Conservation (phyloP, 768 basidiomycete genomes). For the Tulasnella sp. region DNA sequence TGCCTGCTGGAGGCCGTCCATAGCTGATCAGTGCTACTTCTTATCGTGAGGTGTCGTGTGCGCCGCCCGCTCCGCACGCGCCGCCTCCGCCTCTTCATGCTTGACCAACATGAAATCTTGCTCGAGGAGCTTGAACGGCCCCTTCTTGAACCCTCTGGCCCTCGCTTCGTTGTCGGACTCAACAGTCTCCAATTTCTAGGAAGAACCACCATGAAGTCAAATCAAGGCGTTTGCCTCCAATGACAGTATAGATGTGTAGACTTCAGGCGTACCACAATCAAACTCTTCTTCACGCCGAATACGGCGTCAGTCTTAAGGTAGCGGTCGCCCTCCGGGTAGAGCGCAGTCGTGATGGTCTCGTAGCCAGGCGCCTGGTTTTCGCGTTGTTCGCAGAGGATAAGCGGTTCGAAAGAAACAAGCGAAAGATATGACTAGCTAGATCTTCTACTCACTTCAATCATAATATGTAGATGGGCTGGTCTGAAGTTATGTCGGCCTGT, state of each 20-base stretch:
- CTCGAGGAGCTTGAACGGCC: conserved; percentile 38
- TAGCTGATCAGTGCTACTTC: no score
- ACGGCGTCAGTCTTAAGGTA: conserved; percentile 63
- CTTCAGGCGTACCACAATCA: conserved; percentile 52
- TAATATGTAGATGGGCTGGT: conserved; percentile 70
- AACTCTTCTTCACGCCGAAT: conserved; percentile 70
- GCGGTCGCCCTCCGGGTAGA: conserved; percentile 61
- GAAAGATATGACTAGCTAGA: background rate
- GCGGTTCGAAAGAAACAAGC: background rate
- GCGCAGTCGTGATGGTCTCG: conserved; percentile 57
- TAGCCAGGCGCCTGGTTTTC: conserved; percentile 60
- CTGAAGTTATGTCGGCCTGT: conserved; percentile 54
- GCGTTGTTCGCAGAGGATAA: conserved; percentile 1
- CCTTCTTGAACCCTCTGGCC: conserved; percentile 42
- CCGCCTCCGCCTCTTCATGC: conserved; percentile 31
- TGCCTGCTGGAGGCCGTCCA: no score
- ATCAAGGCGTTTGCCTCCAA: background rate
- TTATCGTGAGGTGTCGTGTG: background rate
- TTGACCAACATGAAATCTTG: conserved; percentile 38
- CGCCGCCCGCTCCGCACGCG: conserved; percentile 20
- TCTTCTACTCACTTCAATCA: conserved; percentile 33
- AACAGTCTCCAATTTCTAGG: conserved; percentile 42
- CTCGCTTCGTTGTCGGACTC: conserved; percentile 43
- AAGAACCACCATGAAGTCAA: no score
- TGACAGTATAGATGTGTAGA: conserved; percentile 2